Evolutionary conservation across 208 protist genomes (phyloP).

Genomic region (Acanthamoeba lenticulata): DNA sequence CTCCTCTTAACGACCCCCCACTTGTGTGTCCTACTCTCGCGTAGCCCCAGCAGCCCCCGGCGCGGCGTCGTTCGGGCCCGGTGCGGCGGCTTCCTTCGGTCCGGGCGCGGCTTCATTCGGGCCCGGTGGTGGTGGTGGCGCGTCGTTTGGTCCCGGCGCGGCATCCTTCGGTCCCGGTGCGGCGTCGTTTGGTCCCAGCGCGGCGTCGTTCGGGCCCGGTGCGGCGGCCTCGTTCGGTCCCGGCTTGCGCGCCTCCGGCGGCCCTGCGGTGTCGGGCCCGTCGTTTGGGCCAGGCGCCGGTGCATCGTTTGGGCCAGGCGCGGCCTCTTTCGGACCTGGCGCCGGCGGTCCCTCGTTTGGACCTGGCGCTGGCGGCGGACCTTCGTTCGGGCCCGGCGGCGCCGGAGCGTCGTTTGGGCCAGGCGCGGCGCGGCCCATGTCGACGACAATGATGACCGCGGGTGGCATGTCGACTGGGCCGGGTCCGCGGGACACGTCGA

Average conservation of each 20-base stretch:
- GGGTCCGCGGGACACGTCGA: neutral
- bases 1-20: too few relatives aligned
- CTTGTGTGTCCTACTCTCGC: neutral
- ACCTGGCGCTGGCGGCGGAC: neutral
- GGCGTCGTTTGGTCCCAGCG: too few relatives aligned
- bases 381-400: neutral
- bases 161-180: too few relatives aligned
- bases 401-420: neutral
- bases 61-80: too few relatives aligned
- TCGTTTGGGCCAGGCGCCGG: neutral
- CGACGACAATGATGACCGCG: too few relatives aligned
- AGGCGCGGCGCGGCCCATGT: neutral
- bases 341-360: conserved; percentile 7
- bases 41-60: neutral
- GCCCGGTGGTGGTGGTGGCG: too few relatives aligned
- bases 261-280: neutral
- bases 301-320: conserved; percentile 9
- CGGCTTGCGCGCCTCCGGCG: neutral
- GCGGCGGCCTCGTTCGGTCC: neutral
- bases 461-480: neutral
- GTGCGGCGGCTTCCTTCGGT: too few relatives aligned
- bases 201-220: too few relatives aligned
- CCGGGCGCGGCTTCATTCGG: too few relatives aligned
- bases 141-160: too few relatives aligned
- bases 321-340: neutral